Base-by-base conservation (phyloP, 1,284 basidiomycete species). In the Cutaneotrichosporon cavernicola region DNA sequence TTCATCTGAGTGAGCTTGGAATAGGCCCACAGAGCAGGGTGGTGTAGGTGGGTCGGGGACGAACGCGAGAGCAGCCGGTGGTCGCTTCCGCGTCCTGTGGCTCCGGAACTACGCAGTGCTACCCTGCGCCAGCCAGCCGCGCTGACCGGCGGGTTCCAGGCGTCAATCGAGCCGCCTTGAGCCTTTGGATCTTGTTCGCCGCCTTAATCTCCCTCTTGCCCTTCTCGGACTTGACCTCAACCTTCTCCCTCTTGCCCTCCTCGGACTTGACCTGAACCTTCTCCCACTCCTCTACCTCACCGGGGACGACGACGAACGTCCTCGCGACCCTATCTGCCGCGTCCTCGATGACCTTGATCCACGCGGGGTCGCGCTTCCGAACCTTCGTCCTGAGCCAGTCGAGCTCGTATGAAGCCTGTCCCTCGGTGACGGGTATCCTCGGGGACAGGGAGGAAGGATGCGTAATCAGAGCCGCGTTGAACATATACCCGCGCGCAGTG, bases 241-340 rank as follows among this genome's bases (percentile, higher is more conserved):
- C 32, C 52, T 56, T 61, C 43, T 62, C 61, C 61, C 61, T n/a
- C n/a, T 36, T 11, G 34, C 34, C 34, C 36, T 26, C 38, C 50
- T 40, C 26, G 21, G 32, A 10, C 34, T 38, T 36, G 34, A 36
- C 34, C 22, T 26, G n/a, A n/a, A 53, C 32, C 52, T 56, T 61
- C 43, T 62, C 61, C 61, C 61, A 62, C 10, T 51, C 49, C 49
- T 62, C 61, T 4, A 62, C 34, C 21, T n/a, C 56, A 10, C 61
- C 61, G 7, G 56, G 56, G 5, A 62, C 56, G 30, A 58, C 56
- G 18, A 43, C 50, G 22, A 62, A 62, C 56, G 46, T 21, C 31
- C 43, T 16, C 32, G 38, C 46, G 11, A 21, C 16, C 11, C 40
- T 30, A 13, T 18, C 18, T 6, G 30, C 49, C 34, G 18, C 40